Evolutionary conservation across 2,329 filamentous ascomycete species (phyloP).

Genomic region (Paecilomyces variotii): DNA sequence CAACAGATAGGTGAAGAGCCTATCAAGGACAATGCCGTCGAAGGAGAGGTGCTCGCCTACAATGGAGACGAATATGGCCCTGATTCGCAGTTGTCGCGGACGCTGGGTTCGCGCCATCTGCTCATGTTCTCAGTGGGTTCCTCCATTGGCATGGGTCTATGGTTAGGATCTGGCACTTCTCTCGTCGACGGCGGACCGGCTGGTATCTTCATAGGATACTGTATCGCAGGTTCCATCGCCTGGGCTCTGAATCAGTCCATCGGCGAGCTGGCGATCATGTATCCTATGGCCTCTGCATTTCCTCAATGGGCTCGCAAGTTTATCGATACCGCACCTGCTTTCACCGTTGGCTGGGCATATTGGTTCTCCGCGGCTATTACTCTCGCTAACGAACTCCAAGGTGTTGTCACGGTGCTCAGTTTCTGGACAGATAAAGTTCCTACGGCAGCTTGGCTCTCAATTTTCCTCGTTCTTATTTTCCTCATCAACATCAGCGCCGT

Average conservation of each 20-base stretch:
- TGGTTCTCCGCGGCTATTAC: constrained; percentile 40
- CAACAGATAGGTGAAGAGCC: background rate
- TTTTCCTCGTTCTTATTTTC: constrained; percentile 38
- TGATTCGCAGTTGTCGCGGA: constrained; percentile 28
- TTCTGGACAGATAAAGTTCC: constrained; percentile 41
- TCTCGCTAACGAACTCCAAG: constrained; percentile 36
- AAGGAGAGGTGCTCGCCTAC: background rate
- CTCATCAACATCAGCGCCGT: constrained; percentile 38
- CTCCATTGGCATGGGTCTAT: constrained; percentile 41
- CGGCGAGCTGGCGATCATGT: constrained; percentile 41
- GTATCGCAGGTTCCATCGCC: constrained; percentile 31
- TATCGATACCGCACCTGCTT: constrained; percentile 35
- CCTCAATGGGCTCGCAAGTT: constrained; percentile 43
- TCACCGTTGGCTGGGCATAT: constrained; percentile 42
- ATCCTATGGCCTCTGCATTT: constrained; percentile 40
- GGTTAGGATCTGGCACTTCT: constrained; percentile 39
- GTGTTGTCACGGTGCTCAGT: constrained; percentile 33
- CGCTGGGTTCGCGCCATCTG: constrained; percentile 34
- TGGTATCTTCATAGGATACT: constrained; percentile 38
- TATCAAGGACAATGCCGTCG: background rate
- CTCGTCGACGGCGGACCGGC: constrained; percentile 37
- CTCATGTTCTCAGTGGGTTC: constrained; percentile 33
- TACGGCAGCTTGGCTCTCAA: constrained; percentile 37
- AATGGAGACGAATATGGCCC: constrained; percentile 13
- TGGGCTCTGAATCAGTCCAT: constrained; percentile 42